phyloP scores from a whole-genome alignment of 768 basidiomycete species.

The Zangia roseola region DNA sequence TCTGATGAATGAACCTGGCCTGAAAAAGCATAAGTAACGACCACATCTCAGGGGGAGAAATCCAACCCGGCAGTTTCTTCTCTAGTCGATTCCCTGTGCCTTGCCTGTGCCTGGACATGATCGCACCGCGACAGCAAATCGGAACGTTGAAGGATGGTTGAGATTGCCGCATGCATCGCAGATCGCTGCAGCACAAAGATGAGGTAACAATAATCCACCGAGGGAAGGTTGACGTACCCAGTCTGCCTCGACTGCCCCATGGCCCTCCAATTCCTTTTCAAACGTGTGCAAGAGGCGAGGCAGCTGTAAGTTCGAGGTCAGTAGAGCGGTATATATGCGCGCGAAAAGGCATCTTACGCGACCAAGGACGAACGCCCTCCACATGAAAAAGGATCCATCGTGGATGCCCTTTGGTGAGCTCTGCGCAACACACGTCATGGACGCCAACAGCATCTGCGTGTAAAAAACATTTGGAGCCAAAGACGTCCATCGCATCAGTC shows the following conservation, averaged over 20 bases:
- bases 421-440: constrained; percentile 62
- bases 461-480: constrained; percentile 66
- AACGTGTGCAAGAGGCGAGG: constrained; percentile 59
- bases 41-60: not conserved
- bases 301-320: constrained; percentile 41
- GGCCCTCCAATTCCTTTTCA: constrained; percentile 49
- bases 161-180: constrained; percentile 51
- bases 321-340: not conserved
- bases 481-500: constrained; percentile 58
- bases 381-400: constrained; percentile 42
- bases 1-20: constrained; percentile 25
- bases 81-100: constrained; percentile 15
- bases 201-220: not conserved
- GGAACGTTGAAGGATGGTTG: constrained; percentile 45
- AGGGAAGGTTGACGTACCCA: constrained; percentile 44
- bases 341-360: constrained; percentile 47
- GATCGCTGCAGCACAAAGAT: constrained; percentile 29
- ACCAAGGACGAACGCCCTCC: constrained; percentile 72
- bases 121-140: constrained; percentile 61
- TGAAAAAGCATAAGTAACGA: constrained; percentile 16
- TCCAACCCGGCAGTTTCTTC: constrained; percentile 26
- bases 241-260: constrained; percentile 49
- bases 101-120: constrained; percentile 37
- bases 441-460: constrained; percentile 63
- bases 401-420: constrained; percentile 33